Evolutionary conservation across 1,284 basidiomycete species (phyloP).

Genomic region (Melampsora occidentalis): DNA sequence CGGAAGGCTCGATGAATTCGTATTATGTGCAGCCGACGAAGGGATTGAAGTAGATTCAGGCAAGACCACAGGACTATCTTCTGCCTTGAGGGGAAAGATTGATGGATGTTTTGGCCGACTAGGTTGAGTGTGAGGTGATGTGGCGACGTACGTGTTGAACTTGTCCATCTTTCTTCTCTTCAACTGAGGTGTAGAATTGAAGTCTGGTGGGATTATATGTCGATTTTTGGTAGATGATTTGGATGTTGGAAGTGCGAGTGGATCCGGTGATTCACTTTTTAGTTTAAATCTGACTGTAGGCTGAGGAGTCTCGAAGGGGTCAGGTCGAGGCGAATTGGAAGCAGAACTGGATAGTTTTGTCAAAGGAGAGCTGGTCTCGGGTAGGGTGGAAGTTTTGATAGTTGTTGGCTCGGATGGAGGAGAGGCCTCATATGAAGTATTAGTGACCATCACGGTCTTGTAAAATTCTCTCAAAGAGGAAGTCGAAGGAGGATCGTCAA

Average conservation of each 20-base stretch:
- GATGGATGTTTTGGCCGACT: background rate
- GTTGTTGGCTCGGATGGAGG: conserved; percentile 8
- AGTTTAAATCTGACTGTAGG: conserved; percentile 17
- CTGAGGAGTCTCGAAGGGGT: too few species aligned
- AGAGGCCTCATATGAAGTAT: background rate
- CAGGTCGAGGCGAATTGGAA: too few species aligned
- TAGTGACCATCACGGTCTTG: background rate
- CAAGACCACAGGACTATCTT: background rate
- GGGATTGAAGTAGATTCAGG: background rate
- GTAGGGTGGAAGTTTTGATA: conserved; percentile 17
- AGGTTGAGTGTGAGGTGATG: background rate
- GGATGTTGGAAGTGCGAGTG: background rate
- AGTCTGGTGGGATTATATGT: background rate
- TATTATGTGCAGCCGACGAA: background rate
- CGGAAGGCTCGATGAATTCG: background rate
- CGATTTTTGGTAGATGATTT: conserved; percentile 13
- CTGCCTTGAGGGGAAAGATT: background rate
- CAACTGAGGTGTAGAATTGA: background rate
- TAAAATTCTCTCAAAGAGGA: background rate
- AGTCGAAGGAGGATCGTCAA: background rate
- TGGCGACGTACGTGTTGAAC: background rate
- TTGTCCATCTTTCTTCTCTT: background rate
- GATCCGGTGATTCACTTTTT: conserved; percentile 16
- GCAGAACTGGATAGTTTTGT: too few species aligned
- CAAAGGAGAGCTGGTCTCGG: too few species aligned